Evolutionary conservation across 768 basidiomycete species (phyloP), one percentile per base, ranked within the genome.

Genomic region (Rhodocollybia butyracea): DNA sequence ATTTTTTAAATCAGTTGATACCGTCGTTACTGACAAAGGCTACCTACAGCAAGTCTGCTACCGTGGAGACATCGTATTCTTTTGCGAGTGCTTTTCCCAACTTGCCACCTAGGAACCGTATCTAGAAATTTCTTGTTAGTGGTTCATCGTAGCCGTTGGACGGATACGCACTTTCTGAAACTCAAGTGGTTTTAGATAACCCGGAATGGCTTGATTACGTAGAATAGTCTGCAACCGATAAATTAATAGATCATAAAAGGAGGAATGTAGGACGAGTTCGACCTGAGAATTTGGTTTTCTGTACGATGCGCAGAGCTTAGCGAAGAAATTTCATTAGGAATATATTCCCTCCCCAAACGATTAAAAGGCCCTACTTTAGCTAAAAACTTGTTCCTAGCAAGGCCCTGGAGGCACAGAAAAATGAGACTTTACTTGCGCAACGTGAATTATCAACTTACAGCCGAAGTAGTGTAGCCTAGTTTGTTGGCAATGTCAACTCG

Each of bases 41-140:
- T 26, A 74, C 91, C 61, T 64, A 94, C 94, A 96, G 70, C 51
- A 98, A 77, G 63, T 99, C 96, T 0, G 85, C 89, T 5, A 98
- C 94, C 3, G 89, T 94, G 12, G 88, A 88, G 5, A 83, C 95
- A 62, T 90, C 90, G 61, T 91, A 98, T 65, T 94, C 89, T 57
- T 85, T 83, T 1, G 92, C 92, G 26, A 99, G 75, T 2, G 91
- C 87, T 51, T 84, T 80, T 1, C 97, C 97, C 1, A 98, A 81
- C 70, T 98, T 99, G 15, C 97, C 97, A 2, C 97, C 97, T 0
- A 99, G 75, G 61, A 91, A 92, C 11, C 97, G 83, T 65, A 99
- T 98, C 92, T 94, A 61, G 5, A 39, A 19, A 47, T n/a, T n/a
- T n/a, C n/a, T n/a, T n/a, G n/a, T n/a, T n/a, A n/a, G n/a, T n/a